Base-by-base conservation (phyloP, 805 yeast genomes). In the Yamadazyma tumulicola region DNA sequence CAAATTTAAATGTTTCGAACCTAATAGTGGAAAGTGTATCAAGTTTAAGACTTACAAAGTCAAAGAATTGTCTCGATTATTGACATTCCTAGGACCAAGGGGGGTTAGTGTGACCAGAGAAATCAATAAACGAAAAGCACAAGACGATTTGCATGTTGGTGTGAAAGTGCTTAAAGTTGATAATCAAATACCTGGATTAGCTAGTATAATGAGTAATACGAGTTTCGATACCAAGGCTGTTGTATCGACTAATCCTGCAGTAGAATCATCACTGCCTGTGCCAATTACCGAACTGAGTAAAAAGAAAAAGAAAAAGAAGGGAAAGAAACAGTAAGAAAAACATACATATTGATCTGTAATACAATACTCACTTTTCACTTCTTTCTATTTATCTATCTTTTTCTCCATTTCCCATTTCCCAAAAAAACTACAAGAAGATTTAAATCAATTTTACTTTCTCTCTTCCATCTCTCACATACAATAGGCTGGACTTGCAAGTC, bases 21-120 rank as follows among this genome's bases (percentile, higher is more conserved):
- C 88, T 2, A 69, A 61, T 12, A 64, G 77, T 12, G 89, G 89
- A 6, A 67, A 78, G 26, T 70, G 79, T 40, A 72, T 79, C 55
- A 71, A 68, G 41, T 76, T 69, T 52, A 67, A 64, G 39, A 78
- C 91, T 1, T 61, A 64, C 42, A 80, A 81, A 45, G 59, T 71
- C 31, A 85, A 86, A 53, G 95, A 87, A 55, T 72, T 88, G 29
- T 77, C 85, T 16, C 72, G 89, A 45, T 52, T 87, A 15, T 61
- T 85, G 53, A 74, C 85, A 31, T 82, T 85, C 5, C 51, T 87
- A 31, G 95, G 95, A 0, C 88, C 88, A 4, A 63, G 69, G 35
- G 80, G 80, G 4, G 81, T 79, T 32, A 62, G 61, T 29, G 52
- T 22, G 45, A 40, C 18, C 14, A 26, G 17, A 11, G 34, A 23